Evolutionary conservation across 495 filamentous ascomycete genomes (phyloP), one percentile per base, ranked within the genome.

Genomic region (Annulohypoxylon maeteangense): DNA sequence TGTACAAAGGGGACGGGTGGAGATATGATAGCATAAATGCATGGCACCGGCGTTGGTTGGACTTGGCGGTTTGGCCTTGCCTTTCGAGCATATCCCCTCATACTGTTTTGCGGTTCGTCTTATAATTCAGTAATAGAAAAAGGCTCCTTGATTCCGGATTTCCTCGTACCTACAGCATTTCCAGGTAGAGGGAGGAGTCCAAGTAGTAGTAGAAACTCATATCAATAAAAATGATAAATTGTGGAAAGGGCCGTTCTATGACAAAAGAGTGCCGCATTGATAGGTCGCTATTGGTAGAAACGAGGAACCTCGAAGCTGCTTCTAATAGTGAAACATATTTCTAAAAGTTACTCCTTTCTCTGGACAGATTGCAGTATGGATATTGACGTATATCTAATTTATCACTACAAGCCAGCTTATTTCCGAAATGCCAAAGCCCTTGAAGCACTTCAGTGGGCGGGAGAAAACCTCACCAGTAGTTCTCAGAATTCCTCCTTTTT

Each of bases 21-120:
- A 55, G 47, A 65, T 68, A 42, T 42, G 34, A 61, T 42, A 36
- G 55, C 48, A 61, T 38, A 58, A 73, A 29, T 63, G 73, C 75
- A 77, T 77, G 73, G 75, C 53, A 62, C 40, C 50, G 70, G 75
- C 73, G 74, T 76, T 76, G 51, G 65, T 73, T 69, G 70, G 70
- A 55, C 53, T 38, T 44, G 22, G 18, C 44, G 45, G 29, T 31
- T 44, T 42, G 29, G 69, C 44, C 32, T 59, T 44, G 29, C 22
- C 44, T 67, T 40, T 55, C 54, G 58, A 58, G 23, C 42, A 66
- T 18, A 40, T 16, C 36, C 20, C 14, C 42, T 38, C 34, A 42
- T 12, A 36, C 18, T 57, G 2, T 42, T 32, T 40, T 5, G 4
- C 16, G 31, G 31, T 45, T 14, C 18, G 5, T 18, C 44, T 22